Conservation (phyloP, 345 rosid species). For the Tarenaya hassleriana region DNA sequence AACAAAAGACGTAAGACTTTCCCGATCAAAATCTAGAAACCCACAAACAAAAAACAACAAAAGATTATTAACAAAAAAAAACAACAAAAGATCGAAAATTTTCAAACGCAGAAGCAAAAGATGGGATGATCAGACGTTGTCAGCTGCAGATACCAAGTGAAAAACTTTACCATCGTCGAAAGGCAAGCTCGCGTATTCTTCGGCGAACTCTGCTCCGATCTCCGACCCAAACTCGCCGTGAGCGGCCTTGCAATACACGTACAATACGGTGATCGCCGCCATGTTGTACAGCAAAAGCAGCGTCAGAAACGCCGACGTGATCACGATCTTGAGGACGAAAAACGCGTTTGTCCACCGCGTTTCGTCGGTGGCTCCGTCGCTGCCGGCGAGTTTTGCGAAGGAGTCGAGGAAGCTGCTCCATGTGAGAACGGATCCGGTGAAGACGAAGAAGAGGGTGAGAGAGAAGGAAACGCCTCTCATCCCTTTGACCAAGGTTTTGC, state of each 20-base stretch:
- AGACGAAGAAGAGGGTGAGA: conserved; percentile 29
- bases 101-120: no score
- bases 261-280: conserved; percentile 53
- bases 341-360: conserved; percentile 37
- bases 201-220: conserved; percentile 60
- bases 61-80: no score
- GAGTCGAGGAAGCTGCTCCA: conserved; percentile 22
- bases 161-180: conserved; percentile 68
- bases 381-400: conserved; percentile 11
- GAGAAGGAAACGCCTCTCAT: conserved; percentile 38
- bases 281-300: conserved; percentile 30
- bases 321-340: conserved; percentile 43
- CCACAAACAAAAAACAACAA: no score
- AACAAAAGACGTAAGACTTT: no score
- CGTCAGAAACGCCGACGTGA: conserved; percentile 31
- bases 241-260: conserved; percentile 58
- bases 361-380: conserved; percentile 1
- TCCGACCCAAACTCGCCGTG: conserved; percentile 66
- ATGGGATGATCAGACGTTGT: conserved; percentile 1
- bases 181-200: conserved; percentile 67
- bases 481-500: conserved; percentile 42
- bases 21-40: no score
- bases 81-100: no score
- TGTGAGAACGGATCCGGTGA: conserved; percentile 22
- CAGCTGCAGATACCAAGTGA: conserved; percentile 44